A percentile compares a stretch with the other conserved stretches of the same genome.
Conservation (phyloP, 805 yeast species). For the Monosporozyma servazzii region DNA sequence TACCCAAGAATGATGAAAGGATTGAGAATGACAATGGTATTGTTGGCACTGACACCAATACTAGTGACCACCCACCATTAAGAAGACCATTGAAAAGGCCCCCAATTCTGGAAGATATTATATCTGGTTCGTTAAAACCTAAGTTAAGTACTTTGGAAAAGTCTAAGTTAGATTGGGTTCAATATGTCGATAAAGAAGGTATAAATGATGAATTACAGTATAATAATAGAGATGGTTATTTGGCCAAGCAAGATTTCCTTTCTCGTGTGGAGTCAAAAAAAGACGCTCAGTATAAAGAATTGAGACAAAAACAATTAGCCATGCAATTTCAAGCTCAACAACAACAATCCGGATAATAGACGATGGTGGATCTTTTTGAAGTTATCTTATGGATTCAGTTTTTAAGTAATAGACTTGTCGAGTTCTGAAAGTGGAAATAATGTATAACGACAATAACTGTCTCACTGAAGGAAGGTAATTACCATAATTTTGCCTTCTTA, state of each 20-base stretch:
- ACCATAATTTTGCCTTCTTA: no score
- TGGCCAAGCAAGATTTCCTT: slow-evolving; percentile 86
- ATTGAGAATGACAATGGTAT: background rate
- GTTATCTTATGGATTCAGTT: no score
- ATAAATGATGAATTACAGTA: slow-evolving; percentile 72
- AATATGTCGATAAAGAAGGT: slow-evolving; percentile 80
- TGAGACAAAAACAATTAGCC: slow-evolving; percentile 30
- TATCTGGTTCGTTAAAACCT: slow-evolving; percentile 57
- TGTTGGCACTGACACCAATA: background rate
- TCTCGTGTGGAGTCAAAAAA: slow-evolving; percentile 51
- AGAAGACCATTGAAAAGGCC: slow-evolving; percentile 61
- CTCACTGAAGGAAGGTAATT: no score
- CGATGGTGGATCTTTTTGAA: no score
- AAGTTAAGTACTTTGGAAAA: slow-evolving; percentile 88
- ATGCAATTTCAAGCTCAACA: slow-evolving; percentile 15
- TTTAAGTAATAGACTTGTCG: background rate
- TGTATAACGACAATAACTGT: no score
- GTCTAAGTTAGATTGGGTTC: slow-evolving; percentile 89
- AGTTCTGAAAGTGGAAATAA: background rate
- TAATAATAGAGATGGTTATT: slow-evolving; percentile 81
- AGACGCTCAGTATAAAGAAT: slow-evolving; percentile 32
- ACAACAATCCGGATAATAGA: background rate
- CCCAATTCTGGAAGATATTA: slow-evolving; percentile 66
- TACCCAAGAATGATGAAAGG: slow-evolving; percentile 1
- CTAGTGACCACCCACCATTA: slow-evolving; percentile 24